Base-by-base conservation (phyloP, 345 rosid species). In the Erysimum cheiranthoides region DNA sequence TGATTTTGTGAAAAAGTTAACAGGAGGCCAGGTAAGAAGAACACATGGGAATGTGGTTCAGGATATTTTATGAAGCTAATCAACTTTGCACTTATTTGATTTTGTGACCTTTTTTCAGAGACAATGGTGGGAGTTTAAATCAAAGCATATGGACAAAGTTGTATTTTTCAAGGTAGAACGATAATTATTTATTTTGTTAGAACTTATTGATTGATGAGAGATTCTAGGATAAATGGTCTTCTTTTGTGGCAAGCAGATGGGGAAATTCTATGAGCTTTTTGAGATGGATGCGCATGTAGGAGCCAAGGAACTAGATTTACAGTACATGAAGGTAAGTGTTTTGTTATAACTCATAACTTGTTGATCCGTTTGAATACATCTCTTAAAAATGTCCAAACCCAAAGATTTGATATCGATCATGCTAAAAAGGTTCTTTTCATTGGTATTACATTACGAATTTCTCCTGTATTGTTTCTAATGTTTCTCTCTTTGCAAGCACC, bases 111-210 rank as follows among this genome's bases (percentile, higher is more conserved):
- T 18, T 49, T 30, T 76, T 50, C 91, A 95, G 98, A 90, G 88
- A 80, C 98, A 95, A 88, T 95, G 99, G 99, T 95, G 99, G 99
- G 99, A 95, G 75, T 92, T 92, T 71, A 95, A 95, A 84, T 88
- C 99, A 57, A 89, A 90, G 75, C 93, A 95, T 79, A 95, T 95
- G 99, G 99, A 95, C 86, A 95, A 95, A 82, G 97, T 95, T 79
- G 71, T 90, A 43, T 95, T 95, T 82, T 95, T 95, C 81, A 95
- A 95, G 99, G 99, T 92, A 82, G 58, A 42, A 35, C 46, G 8
- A 39, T 18, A 16, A 43, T 67, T 42, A 50, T 10, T 65, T 30
- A 39, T 13, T 46, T 49, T 30, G 18, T 72, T 39, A 18, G 10
- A 52, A 65, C 16, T 49, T 16, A 8, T 40, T n/a, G 5, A 43